Percentiles rank a stretch among this genome's conserved stretches.
Conservation (phyloP, 805 yeast genomes). For the Cyberlindnera petersonii region DNA sequence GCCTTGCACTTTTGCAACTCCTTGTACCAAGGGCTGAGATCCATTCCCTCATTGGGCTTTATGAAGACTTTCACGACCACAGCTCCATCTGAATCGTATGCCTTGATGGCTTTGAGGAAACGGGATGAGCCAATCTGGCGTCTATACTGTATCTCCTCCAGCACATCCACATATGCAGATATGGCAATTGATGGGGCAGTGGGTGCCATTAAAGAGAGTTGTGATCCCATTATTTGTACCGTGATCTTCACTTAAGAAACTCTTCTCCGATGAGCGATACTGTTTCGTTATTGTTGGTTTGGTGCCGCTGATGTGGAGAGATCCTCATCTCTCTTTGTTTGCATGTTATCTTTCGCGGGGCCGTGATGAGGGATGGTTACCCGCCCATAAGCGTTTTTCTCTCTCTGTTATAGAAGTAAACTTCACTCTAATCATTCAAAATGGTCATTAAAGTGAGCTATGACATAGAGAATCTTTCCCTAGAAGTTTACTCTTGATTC, state of each 20-base stretch:
- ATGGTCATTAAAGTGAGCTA: too few relatives aligned
- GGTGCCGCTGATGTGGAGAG: too few relatives aligned
- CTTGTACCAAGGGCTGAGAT: slow-evolving; percentile 21
- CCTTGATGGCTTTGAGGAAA: slow-evolving; percentile 81
- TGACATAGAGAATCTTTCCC: too few relatives aligned
- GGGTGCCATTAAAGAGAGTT: slow-evolving; percentile 80
- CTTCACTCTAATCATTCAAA: too few relatives aligned
- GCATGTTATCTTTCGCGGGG: too few relatives aligned
- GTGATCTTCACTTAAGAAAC: too few relatives aligned
- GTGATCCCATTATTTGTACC: slow-evolving; percentile 73
- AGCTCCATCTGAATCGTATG: slow-evolving; percentile 67
- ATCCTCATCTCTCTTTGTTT: too few relatives aligned
- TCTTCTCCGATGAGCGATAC: background rate
- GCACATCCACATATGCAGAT: slow-evolving; percentile 81
- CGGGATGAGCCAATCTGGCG: slow-evolving; percentile 75
- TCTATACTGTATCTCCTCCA: slow-evolving; percentile 70
- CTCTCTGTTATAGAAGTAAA: too few relatives aligned
- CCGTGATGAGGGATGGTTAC: too few relatives aligned
- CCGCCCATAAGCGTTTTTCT: too few relatives aligned
- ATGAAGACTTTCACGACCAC: slow-evolving; percentile 78
- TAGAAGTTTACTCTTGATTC: too few relatives aligned
- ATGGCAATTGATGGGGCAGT: slow-evolving; percentile 89
- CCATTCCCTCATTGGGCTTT: slow-evolving; percentile 51
- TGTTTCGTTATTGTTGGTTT: background rate
- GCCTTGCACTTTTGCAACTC: slow-evolving; percentile 32